Base-by-base conservation (phyloP, 2,329 filamentous ascomycete genomes). In the Mycosphaerella sp. region DNA sequence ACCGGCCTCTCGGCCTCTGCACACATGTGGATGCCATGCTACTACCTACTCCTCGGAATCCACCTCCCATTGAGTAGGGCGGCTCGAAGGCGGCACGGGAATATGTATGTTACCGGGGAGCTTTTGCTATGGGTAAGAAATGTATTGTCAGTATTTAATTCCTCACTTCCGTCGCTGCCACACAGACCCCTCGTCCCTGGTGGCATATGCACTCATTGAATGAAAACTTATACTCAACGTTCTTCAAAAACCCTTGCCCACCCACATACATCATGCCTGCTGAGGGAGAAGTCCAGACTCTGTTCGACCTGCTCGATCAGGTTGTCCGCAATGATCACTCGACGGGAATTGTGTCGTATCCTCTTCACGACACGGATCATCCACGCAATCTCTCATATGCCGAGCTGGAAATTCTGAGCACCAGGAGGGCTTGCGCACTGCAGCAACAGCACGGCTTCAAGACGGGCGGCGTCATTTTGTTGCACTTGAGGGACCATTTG, bases 401-500 rank as follows among this genome's bases (percentile, higher is more conserved):
- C 9, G 9, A 43, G 4, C 29, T 53, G 9, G n/a, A 42, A 11
- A 4, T 11, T 31, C 26, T 41, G 34, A 47, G 43, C 38, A 32
- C 38, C 4, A 42, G 29, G 34, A 53, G 36, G 11, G 44, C 50
- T 23, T 23, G 10, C 7, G 12, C 21, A 29, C 43, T 53, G n/a
- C 36, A 31, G 23, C 21, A 31, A 11, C 26, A 34, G 23, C 1
- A 46, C 1, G 26, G 43, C 23, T 42, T 53, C 34, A 32, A 4
- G n/a, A 14, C 12, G 21, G 29, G 36, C 14, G 31, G 26, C 21
- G 38, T 54, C 40, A n/a, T 54, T 12, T 38, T 57, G 8, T 10
- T 70, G 1, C 68, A 74, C 54, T 68, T 73, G 17, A 59, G 69
- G 12, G 59, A 64, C 14, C 68, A 73, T 39, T 48, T 62, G 32